These are phyloP conservation scores for Chlamydomonas schloesseri DNA, from an alignment of 139 green algal species.

Conservation along the genomic window DNA sequence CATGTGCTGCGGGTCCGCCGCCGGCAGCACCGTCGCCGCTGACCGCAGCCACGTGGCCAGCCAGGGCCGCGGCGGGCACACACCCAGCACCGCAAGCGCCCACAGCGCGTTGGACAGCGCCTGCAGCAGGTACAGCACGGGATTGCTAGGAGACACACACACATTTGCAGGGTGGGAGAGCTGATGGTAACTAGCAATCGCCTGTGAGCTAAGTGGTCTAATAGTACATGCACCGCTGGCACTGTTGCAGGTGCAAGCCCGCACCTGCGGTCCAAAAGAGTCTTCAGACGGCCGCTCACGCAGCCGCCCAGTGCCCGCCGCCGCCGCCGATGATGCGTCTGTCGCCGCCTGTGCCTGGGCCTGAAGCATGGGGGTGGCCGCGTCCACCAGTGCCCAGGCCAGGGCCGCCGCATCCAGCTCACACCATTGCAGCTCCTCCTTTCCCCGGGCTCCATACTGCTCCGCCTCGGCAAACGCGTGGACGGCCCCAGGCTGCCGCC, in stretches of 20 bases:
- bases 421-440: not conserved
- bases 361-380: not conserved
- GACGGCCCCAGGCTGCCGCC: too few species aligned
- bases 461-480: too few species aligned
- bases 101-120: conserved; percentile 23
- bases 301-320: not conserved
- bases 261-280: not conserved
- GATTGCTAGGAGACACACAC: too few species aligned
- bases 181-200: too few species aligned
- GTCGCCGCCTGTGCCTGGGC: not conserved
- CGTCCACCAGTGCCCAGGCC: not conserved
- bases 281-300: not conserved
- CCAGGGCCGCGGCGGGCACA: conserved; percentile 5
- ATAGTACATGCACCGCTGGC: too few species aligned
- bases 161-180: too few species aligned
- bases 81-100: not conserved
- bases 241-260: too few species aligned
- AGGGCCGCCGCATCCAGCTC: not conserved
- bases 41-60: not conserved
- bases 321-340: too few species aligned
- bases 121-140: not conserved
- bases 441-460: too few species aligned
- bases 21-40: not conserved
- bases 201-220: too few species aligned
- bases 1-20: conserved; percentile 21